Base-by-base conservation (phyloP, 2,329 filamentous ascomycete genomes). In the Apiospora phragmitis region DNA sequence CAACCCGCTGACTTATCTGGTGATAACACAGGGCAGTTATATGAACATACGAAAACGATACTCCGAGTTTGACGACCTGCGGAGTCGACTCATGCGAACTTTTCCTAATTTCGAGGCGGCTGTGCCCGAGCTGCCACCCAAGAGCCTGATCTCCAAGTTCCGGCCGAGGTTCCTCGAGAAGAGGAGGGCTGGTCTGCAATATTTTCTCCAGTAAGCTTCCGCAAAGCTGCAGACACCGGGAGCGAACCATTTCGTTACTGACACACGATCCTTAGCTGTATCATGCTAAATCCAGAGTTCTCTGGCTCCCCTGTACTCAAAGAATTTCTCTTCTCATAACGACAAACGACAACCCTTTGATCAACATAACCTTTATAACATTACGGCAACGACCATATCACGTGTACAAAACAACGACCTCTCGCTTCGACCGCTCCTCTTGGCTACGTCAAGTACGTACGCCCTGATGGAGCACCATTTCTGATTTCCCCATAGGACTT, bases 261-360 rank as follows among this genome's bases (percentile, higher is more conserved):
- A 78, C 71, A 71, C 70, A 73, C 71, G 62, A 42, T 1, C 9
- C 9, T n/a, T 4, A 97, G 94, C 79, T 98, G 95, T 83, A 91
- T 98, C 72, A 83, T 98, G 74, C 84, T 98, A 41, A 98, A 98
- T 80, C 95, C 95, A 0, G 94, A 98, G 80, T 98, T 98, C 79
- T 93, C 94, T 43, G 93, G 93, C 14, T 96, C 94, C n/a, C 93
- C 94, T 0, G 90, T 97, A 1, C 86, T 97, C 59, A 97, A 96
- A 79, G 94, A 97, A 71, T 98, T 98, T 79, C 86, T 98, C 68
- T 96, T 97, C 80, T 85, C 85, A 68, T 89, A 76, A 86, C 38
- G 29, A 9, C 51, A 21, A 35, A 9, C 55, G 21, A 38, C 49
- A 32, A 32, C 12, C 55, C 16, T 35, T 62, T 62, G 14, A 62